Percentiles rank a stretch among this genome's conserved stretches.
Conservation (phyloP, 106 monocot species). For the Narthecium ossifragum region DNA sequence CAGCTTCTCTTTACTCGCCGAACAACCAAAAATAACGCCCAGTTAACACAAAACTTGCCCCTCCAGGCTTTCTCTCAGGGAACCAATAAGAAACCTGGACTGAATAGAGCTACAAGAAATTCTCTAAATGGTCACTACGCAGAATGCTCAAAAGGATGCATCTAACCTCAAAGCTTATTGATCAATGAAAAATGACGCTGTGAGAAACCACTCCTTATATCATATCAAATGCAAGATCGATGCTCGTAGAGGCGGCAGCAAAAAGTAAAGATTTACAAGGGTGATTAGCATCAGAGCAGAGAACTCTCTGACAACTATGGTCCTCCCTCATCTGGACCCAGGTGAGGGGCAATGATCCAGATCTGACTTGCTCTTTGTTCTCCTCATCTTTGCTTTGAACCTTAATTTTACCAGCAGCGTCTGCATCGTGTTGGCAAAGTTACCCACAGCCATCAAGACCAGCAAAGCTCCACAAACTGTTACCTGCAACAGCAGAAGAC, state of each 20-base stretch:
- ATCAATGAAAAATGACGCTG: too few relatives aligned
- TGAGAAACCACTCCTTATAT: too few relatives aligned
- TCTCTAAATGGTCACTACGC: too few relatives aligned
- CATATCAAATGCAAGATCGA: background rate
- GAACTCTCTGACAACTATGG: background rate
- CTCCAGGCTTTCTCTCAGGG: too few relatives aligned
- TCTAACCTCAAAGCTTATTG: too few relatives aligned
- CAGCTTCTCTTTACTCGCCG: too few relatives aligned
- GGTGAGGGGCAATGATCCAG: conserved; percentile 17
- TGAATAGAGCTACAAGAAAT: too few relatives aligned
- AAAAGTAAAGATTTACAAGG: background rate
- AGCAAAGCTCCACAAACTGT: conserved; percentile 76
- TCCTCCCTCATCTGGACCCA: background rate
- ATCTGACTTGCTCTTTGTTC: conserved; percentile 64
- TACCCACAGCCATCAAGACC: conserved; percentile 87
- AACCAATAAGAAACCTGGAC: too few relatives aligned
- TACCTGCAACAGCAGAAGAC: conserved; percentile 30
- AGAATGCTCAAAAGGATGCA: too few relatives aligned
- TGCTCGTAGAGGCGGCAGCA: background rate
- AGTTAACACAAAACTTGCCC: too few relatives aligned
- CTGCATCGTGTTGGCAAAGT: conserved; percentile 82
- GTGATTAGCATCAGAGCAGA: background rate
- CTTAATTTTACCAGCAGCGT: conserved; percentile 73
- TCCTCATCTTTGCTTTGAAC: conserved; percentile 86
- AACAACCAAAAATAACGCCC: too few relatives aligned